These are phyloP conservation scores for Naganishia antarctica DNA, from an alignment of 768 basidiomycete genomes.

Conservation along the genomic window DNA sequence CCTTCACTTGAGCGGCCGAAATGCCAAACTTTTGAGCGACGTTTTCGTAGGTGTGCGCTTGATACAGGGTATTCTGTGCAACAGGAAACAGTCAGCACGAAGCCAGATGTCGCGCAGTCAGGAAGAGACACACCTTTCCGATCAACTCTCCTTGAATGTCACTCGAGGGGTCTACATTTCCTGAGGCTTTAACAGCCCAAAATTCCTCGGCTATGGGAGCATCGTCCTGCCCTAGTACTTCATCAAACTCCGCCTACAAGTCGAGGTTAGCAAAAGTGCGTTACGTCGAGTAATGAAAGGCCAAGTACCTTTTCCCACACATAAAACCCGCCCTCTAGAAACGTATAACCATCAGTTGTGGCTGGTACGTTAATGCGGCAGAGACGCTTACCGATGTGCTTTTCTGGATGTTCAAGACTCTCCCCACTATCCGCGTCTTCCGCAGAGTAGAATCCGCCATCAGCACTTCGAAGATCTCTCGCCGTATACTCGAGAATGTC, in stretches of 20 bases:
- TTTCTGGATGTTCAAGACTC: constrained; percentile 34
- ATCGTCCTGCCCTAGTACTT: constrained; percentile 40
- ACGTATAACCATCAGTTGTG: not conserved
- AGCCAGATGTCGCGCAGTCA: not conserved
- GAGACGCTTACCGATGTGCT: constrained; percentile 36
- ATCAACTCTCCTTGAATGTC: constrained; percentile 51
- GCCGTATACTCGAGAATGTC: constrained; percentile 49
- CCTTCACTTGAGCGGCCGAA: constrained; percentile 35
- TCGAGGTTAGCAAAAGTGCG: not conserved
- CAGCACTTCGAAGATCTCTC: constrained; percentile 47
- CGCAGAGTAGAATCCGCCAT: constrained; percentile 51
- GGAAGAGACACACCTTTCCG: constrained; percentile 39
- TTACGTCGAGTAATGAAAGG: not conserved
- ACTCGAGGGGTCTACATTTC: constrained; percentile 50
- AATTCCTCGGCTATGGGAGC: constrained; percentile 45
- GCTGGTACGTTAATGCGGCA: not conserved
- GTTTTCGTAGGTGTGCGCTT: constrained; percentile 27
- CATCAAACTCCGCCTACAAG: constrained; percentile 43
- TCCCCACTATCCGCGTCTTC: constrained; percentile 53
- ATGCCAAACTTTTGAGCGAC: constrained; percentile 28
- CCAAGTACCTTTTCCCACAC: constrained; percentile 43
- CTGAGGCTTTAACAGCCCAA: constrained; percentile 48
- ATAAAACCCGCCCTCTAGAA: constrained; percentile 52
- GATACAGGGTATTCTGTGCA: constrained; percentile 40
- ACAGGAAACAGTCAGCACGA: not conserved